Conservation (phyloP, 2,329 filamentous ascomycete genomes). For the Pestalotiopsis sp. region DNA sequence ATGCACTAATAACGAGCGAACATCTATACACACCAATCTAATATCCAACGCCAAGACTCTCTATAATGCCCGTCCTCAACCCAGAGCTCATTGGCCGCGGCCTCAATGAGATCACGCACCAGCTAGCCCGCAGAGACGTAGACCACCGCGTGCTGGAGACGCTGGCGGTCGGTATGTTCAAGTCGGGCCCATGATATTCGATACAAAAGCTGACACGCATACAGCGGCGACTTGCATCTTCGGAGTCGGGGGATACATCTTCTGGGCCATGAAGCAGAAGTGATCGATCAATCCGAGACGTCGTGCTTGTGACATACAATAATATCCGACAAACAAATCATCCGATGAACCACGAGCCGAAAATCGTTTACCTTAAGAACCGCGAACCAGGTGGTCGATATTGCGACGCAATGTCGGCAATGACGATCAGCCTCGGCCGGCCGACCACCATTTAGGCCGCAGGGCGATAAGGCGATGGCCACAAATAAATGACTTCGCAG, state of each 20-base stretch:
- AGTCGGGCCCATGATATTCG: no score
- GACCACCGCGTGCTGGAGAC: conserved; percentile 11
- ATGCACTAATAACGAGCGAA: not conserved
- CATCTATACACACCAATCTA: not conserved
- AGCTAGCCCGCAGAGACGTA: conserved; percentile 4
- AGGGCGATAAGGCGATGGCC: not conserved
- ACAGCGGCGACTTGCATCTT: conserved; percentile 13
- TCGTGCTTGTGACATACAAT: not conserved
- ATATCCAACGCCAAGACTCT: not conserved
- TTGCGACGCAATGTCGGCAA: not conserved
- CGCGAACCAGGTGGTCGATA: not conserved
- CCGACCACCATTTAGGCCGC: not conserved
- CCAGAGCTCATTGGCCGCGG: conserved; percentile 10
- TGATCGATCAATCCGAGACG: not conserved
- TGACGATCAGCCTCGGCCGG: not conserved
- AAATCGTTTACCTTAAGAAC: not conserved
- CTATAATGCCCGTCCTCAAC: conserved; percentile 6
- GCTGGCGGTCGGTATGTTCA: conserved; percentile 5
- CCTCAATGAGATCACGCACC: conserved; percentile 4
- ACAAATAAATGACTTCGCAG: not conserved
- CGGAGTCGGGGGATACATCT: conserved; percentile 10
- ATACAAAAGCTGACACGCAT: not conserved
- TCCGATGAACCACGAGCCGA: not conserved
- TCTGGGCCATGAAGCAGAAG: conserved; percentile 13
- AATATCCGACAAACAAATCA: not conserved